Percentiles rank a stretch among this genome's conserved stretches.
phyloP scores from a whole-genome alignment of 805 yeast species.

The Lipomyces yamanashiensis region DNA sequence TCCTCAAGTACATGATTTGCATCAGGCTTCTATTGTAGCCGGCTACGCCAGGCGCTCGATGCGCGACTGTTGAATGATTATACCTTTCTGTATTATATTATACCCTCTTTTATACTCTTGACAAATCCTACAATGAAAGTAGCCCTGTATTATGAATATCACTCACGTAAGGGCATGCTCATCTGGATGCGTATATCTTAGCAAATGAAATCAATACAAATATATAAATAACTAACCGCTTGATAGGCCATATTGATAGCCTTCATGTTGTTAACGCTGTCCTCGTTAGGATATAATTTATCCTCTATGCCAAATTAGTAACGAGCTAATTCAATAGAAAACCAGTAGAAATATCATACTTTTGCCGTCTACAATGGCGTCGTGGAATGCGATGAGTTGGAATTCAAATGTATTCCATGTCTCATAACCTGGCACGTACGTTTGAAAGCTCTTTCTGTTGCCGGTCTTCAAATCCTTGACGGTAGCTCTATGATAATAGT shows the following conservation, averaged over 20 bases:
- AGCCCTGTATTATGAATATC: neutral
- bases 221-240: slow-evolving; percentile 26
- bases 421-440: slow-evolving; percentile 20
- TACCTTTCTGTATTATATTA: neutral
- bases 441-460: neutral
- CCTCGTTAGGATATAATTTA: slow-evolving; percentile 15
- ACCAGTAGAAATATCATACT: neutral
- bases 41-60: neutral
- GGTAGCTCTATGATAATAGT: slow-evolving; percentile 25
- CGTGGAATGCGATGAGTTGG: slow-evolving; percentile 27
- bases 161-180: slow-evolving; percentile 11
- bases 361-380: slow-evolving; percentile 18
- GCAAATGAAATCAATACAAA: slow-evolving; percentile 2
- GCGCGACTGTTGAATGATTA: neutral
- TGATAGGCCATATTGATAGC: slow-evolving; percentile 32
- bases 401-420: slow-evolving; percentile 30
- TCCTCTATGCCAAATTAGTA: slow-evolving; percentile 2
- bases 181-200: neutral
- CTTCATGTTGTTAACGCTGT: slow-evolving; percentile 24
- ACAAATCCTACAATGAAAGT: too few relatives aligned
- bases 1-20: neutral
- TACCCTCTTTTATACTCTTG: neutral
- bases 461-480: slow-evolving; percentile 27
- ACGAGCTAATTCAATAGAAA: neutral
- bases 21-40: neutral